A percentile compares a stretch with the other conserved stretches of the same genome.
phyloP scores from a whole-genome alignment of 208 protist genomes.

The Paratrypanosoma confusum region DNA sequence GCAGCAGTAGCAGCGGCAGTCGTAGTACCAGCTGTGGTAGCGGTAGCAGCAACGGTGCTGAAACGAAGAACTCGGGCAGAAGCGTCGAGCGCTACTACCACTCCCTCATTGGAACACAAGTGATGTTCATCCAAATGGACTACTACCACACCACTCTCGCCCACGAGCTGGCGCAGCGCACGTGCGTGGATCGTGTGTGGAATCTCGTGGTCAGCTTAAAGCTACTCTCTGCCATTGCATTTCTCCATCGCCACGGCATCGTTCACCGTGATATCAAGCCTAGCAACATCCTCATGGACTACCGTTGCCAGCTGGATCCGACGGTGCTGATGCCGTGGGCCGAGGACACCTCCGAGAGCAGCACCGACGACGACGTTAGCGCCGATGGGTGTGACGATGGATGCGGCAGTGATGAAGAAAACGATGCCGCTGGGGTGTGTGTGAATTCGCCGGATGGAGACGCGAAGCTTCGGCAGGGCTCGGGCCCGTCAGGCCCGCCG shows the following conservation, averaged over 20 bases:
- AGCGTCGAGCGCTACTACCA: neutral
- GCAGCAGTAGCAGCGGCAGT: too few species aligned
- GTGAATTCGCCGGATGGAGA: too few species aligned
- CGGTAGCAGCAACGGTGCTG: too few species aligned
- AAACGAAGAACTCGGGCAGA: too few species aligned
- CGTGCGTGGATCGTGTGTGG: constrained; percentile 41
- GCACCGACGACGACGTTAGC: constrained; percentile 8
- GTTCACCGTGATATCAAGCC: constrained; percentile 84
- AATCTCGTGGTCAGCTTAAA: constrained; percentile 73
- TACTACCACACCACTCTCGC: constrained; percentile 72
- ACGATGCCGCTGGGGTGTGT: neutral
- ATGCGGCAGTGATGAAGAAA: constrained; percentile 13
- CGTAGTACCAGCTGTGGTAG: too few species aligned
- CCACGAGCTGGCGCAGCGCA: constrained; percentile 29
- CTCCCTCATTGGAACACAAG: constrained; percentile 28
- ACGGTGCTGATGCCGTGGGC: neutral
- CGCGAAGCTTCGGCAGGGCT: too few species aligned
- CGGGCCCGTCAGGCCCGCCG: too few species aligned
- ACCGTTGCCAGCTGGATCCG: constrained; percentile 35
- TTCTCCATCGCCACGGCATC: constrained; percentile 50
- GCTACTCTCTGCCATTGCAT: constrained; percentile 40
- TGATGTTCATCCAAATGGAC: constrained; percentile 84
- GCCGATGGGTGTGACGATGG: constrained; percentile 14
- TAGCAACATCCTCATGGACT: constrained; percentile 77
- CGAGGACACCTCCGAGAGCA: neutral